Percentiles rank a stretch among this genome's conserved stretches.
These are phyloP conservation scores for Metarhizium brunneum DNA, from an alignment of 2,329 filamentous ascomycete species.

Conservation along the genomic window DNA sequence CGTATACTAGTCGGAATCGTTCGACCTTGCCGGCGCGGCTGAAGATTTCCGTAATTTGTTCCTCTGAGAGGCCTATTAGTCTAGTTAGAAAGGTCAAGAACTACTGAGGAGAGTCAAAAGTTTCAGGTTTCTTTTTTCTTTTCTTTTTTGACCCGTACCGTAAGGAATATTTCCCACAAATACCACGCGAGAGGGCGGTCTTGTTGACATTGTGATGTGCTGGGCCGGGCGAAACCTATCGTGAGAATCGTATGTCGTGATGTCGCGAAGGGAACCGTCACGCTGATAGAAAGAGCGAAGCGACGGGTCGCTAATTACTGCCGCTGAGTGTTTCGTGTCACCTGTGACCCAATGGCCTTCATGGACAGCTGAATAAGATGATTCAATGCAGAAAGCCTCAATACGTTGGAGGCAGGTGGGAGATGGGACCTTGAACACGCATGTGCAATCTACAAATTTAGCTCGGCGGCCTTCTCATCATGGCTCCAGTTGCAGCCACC, in stretches of 20 bases:
- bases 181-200: constrained; percentile 68
- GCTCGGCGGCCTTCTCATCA: background rate
- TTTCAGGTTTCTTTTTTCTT: background rate
- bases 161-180: constrained; percentile 86
- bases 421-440: background rate
- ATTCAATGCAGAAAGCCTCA: background rate
- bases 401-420: background rate
- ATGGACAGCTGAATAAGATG: background rate
- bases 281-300: background rate
- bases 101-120: background rate
- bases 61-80: constrained; percentile 79
- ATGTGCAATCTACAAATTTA: background rate
- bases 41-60: constrained; percentile 92
- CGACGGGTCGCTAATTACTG: background rate
- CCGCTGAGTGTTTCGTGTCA: background rate
- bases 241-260: background rate
- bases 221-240: background rate
- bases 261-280: background rate
- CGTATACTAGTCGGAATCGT: constrained; percentile 88
- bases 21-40: constrained; percentile 82
- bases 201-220: constrained; percentile 49
- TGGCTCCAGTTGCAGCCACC: background rate
- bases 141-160: constrained; percentile 34
- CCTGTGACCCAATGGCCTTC: background rate
- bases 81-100: constrained; percentile 12